Evolutionary conservation across 805 yeast genomes (phyloP), one percentile per base, ranked within the genome.

Genomic region (Isabelozyma gotoi): DNA sequence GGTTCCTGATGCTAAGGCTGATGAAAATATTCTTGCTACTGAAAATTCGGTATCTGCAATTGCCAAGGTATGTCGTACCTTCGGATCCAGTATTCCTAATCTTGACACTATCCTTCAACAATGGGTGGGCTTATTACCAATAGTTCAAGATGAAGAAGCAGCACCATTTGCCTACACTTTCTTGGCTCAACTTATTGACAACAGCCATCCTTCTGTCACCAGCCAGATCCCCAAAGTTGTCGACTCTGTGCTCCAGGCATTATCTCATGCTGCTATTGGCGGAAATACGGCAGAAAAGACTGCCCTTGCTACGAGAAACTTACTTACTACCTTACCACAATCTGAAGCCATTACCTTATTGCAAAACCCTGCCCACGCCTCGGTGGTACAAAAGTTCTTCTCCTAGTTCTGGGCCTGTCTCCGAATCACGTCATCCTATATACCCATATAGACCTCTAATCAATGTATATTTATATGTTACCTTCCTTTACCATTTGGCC

Each of bases 81-180:
- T 75, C 53, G 82, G 84, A n/a, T 55, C 74, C 4, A 48, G 68
- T 3, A 71, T 88, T 39, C 83, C 90, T 21, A 79, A 82, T 57
- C 66, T 81, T 44, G 80, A 85, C 49, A 72, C 77, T 19, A 78
- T 87, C 19, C 69, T 88, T 39, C 77, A 74, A 21, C 84, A 78
- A 47, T 94, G 98, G 98, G 70, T 94, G 41, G 76, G 77, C 48
- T 76, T 88, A 8, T 77, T 94, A 51, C 99, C 98, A 17, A 78
- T 92, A 34, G 65, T 82, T 17, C 85, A 81, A 53, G 97, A 94
- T 62, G 85, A 82, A 34, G 94, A 87, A 52, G 96, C 96, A 4
- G 97, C 97, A 3, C 82, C 89, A 12, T 88, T 77, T 62, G 82
- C 88, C 15, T 94, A 89, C 67, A 74, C 77, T 53, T 91, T 88